Conservation (phyloP, 768 basidiomycete species). For the Cyclocybe aegerita region DNA sequence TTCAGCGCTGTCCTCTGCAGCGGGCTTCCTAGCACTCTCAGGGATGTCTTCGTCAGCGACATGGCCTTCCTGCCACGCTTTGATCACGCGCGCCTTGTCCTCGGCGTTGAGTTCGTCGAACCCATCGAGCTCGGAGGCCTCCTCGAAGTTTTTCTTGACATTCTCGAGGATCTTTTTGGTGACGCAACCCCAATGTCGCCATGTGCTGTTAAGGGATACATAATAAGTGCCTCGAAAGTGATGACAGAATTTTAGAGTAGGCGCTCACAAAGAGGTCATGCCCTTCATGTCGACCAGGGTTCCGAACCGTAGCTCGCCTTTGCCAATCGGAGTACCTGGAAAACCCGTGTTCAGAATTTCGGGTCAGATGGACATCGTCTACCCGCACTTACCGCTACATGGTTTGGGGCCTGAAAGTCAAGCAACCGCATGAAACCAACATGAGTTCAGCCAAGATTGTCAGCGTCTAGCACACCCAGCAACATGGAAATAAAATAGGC, state of each 20-base stretch:
- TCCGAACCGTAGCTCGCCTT: conserved; percentile 75
- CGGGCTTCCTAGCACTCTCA: conserved; percentile 62
- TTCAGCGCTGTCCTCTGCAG: conserved; percentile 42
- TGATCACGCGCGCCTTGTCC: conserved; percentile 69
- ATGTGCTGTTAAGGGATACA: conserved; percentile 44
- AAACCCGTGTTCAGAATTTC: conserved; percentile 14
- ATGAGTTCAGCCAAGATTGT: conserved; percentile 13
- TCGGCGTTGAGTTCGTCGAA: conserved; percentile 69
- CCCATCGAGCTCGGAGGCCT: conserved; percentile 77
- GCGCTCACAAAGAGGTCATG: conserved; percentile 61
- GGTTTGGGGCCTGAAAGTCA: conserved; percentile 67
- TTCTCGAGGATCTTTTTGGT: conserved; percentile 70
- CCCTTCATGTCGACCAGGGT: conserved; percentile 74
- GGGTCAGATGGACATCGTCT: not conserved
- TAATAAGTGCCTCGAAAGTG: not conserved
- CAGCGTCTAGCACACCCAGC: conserved; percentile 9
- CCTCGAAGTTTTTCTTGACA: conserved; percentile 60
- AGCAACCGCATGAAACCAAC: conserved; percentile 22
- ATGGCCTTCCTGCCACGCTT: conserved; percentile 74
- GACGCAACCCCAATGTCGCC: conserved; percentile 92
- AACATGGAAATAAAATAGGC: conserved; percentile 20
- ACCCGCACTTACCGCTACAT: conserved; percentile 54
- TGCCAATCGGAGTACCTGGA: conserved; percentile 67
- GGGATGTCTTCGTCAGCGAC: conserved; percentile 87
- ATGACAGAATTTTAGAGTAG: conserved; percentile 3